Base-by-base conservation (phyloP, 2,329 filamentous ascomycete species). In the Colletotrichum sp. region DNA sequence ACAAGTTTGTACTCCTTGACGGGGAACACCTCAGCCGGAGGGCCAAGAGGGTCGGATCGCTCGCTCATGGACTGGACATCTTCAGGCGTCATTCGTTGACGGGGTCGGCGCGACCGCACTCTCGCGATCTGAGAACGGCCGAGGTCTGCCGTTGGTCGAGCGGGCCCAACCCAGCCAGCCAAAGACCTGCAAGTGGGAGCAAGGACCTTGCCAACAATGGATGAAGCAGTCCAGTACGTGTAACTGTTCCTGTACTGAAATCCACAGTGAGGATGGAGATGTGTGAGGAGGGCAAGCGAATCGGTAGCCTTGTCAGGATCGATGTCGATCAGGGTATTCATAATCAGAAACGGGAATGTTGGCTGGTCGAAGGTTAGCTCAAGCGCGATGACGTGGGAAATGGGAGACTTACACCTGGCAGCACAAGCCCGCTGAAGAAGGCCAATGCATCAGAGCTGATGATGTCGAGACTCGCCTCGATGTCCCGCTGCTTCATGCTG, bases 281-380 rank as follows among this genome's bases (percentile, higher is more conserved):
- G 92, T 2, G 92, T 93, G 10, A 96, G 88, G 38, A 93, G 88
- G 13, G 92, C 92, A 18, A 95, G 89, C 9, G 92, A 87, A 77
- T 93, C 91, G 7, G 91, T 92, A 5, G 92, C 92, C 6, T 89
- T 89, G 81, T 94, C 93, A 3, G 92, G 92, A 80, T 95, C 94
- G 79, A 94, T 91, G 82, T 95, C 94, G 78, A 95, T 92, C 58
- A 96, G 87, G 6, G 93, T 91, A 81, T 95, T 95, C 93, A 96
- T 95, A 61, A 95, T 92, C 48, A 95, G 89, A 84, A 94, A 96
- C 4, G 94, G 93, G 61, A 94, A 91, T 0, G 91, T 92, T 6
- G 88, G 85, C 88, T 90, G 38, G 60, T 43, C 9, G 7, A 38
- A 64, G 71, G 52, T 77, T 57, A 76, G 68, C 48, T 24, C 10